Base-by-base conservation (phyloP, 371 early-diverging fungal genomes). In the Sanchytrium tribonematis region DNA sequence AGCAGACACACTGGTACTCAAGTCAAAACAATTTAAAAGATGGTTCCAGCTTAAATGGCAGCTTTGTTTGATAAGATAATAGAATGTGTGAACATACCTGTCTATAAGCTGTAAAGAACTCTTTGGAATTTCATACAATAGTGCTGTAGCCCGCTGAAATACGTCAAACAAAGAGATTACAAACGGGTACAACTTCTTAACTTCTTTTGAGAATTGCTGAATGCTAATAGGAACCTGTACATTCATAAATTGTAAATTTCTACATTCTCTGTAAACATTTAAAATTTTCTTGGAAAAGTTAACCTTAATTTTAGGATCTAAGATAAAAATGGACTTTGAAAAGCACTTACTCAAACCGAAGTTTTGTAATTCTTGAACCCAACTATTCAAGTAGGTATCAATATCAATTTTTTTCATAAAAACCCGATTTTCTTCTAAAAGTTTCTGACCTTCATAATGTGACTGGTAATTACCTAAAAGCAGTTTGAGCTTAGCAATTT, bases 401-500 rank as follows among this genome's bases (percentile, higher is more conserved):
- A 67, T 68, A 32, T 70, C 72, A 1, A 72, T 31, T 29, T 69
- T 69, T 31, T 17, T 16, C 0, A 85, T 74, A 79, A 97, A 31
- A 84, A 80, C 1, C 93, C 91, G 73, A 94, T 92, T 27, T 94
- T 79, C 80, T 93, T 92, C 74, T 88, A 89, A 66, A 95, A 98
- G 28, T 72, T 90, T 87, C 75, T 91, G 90, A 29, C 98, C 98
- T 76, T 97, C 98, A 1, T 90, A 88, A 72, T 96, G 93, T 31
- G 87, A 80, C 77, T 91, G 91, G 97, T 68, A 70, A 28, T 88
- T 86, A 67, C 98, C 98, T 28, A 98, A 82, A 29, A 98, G 93
- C 77, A 90, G 91, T 75, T 96, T 97, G 12, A 98, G 94, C 67
- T 93, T 88, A 67, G 86, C 87, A 95, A 98, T 94, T 79, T 92